Evolutionary conservation across 1,139 yeast genomes (phyloP), one percentile per base, ranked within the genome.

Genomic region (Pichia sp.): DNA sequence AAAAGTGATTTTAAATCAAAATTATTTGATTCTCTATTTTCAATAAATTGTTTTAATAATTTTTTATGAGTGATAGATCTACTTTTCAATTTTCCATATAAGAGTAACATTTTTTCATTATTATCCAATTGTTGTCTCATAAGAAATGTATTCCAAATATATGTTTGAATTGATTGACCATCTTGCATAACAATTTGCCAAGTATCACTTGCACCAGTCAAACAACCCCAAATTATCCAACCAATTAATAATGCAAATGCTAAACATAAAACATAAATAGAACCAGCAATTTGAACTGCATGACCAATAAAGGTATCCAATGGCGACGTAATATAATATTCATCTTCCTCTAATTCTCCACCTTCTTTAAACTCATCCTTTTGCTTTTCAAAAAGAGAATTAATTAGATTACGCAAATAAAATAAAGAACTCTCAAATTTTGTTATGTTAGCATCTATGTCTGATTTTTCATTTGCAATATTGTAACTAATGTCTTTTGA

Each of bases 151-250:
- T 67, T 70, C 65, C 69, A 67, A 29, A 65, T 48, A 50, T 66
- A 67, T 41, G 67, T 55, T 46, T 65, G 70, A 40, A 68, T 64
- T 1, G 71, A 65, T 48, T 64, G 67, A 20, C 68, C 70, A 54
- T 68, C 71, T 47, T 66, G 68, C 67, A 67, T 67, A 4, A 64
- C 64, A 36, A 67, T 65, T 52, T 68, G 71, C 71, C 71, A 67
- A 39, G 56, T 57, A 40, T 55, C 55, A 3, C 67, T 60, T 2
- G 60, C 68, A 20, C 54, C 51, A 23, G 55, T 59, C 8, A 62
- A 52, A 16, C 55, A 53, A 37, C 71, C 71, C 26, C 62, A 34
- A 12, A 50, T 37, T 11, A 57, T 54, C 71, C 71, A 67, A 16
- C 55, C 54, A n/a, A 62, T 48, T 16, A 67, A 37, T 27, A 62